phyloP scores from a whole-genome alignment of 148 eudicot genomes.

The Nepenthes gracilis region DNA sequence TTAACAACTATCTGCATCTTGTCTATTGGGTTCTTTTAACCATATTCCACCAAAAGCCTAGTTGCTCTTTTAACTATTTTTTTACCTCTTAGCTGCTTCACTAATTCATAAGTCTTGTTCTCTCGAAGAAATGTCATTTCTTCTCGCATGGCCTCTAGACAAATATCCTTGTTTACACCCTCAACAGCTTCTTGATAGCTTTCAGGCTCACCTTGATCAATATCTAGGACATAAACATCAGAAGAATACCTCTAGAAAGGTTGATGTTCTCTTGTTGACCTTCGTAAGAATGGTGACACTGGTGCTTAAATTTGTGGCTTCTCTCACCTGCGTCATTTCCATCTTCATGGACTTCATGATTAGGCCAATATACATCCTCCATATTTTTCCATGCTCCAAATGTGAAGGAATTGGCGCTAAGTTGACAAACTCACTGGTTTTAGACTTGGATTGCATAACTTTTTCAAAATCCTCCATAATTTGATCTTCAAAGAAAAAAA shows the following conservation, averaged over 20 bases:
- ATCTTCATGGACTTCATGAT: neutral
- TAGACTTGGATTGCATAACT: neutral
- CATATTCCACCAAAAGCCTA: neutral
- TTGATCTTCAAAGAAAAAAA: slow-evolving; percentile 11
- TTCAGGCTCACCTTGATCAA: neutral
- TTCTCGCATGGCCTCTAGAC: slow-evolving; percentile 1
- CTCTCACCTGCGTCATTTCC: too few relatives aligned
- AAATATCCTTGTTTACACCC: neutral
- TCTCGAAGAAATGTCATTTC: neutral
- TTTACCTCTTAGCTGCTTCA: neutral
- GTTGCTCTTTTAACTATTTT: neutral
- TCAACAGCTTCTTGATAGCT: neutral
- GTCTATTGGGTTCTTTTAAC: neutral
- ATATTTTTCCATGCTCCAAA: neutral
- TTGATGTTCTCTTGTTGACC: neutral
- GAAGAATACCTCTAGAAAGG: neutral
- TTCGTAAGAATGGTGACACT: too few relatives aligned
- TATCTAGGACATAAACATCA: neutral
- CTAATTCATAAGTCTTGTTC: neutral
- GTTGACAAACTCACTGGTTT: neutral
- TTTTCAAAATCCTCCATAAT: slow-evolving; percentile 5
- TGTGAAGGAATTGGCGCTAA: neutral
- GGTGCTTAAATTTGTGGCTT: too few relatives aligned
- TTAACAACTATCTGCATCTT: slow-evolving; percentile 2
- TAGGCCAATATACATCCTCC: neutral